Base-by-base conservation (phyloP, 106 monocot species). In the Acanthochlamys bracteata region DNA sequence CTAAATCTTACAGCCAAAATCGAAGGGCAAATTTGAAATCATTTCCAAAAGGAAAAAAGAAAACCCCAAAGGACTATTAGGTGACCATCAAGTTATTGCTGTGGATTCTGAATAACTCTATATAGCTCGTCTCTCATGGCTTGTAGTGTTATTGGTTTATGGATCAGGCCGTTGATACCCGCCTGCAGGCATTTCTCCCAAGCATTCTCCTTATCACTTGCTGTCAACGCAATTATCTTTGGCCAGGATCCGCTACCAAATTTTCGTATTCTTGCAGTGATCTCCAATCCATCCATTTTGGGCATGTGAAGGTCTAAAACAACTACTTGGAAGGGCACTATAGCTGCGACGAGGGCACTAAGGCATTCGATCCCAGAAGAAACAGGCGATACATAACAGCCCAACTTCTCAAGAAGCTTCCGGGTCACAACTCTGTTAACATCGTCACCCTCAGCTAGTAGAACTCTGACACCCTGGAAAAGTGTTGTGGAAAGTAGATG, bases 331-430 rank as follows among this genome's bases (percentile, higher is more conserved):
- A 81, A 73, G 7, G 41, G 42, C 2, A 59, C 8, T 12, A 12
- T 41, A 3, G 65, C 54, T n/a, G 40, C 27, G 45, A 74, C 69
- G 11, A 81, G 46, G 19, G 59, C 59, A 24, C 65, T 73, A 20
- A 73, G 24, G 75, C 76, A 81, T 52, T 76, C 39, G 2, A 26
- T 41, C 4, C 76, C 81, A 6, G 75, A 68, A 4, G 76, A 66
- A 16, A 74, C 73, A 14, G 82, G n/a, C 16, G 55, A 39, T 14
- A 82, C 82, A 13, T 25, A 64, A 60, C 76, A 82, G 22, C 82
- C 82, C 6, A 82, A 53, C 59, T 70, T 82, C 60, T 82, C 70
- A 22, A 82, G 76, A 19, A 82, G 60, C 66, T 70, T 82, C 27
- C 40, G 52, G 0, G 65, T 73, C 24, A 77, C 77, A 20, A 40